These are phyloP conservation scores for Trichosporon sp. DNA, from an alignment of 1,284 basidiomycete species.

Conservation along the genomic window DNA sequence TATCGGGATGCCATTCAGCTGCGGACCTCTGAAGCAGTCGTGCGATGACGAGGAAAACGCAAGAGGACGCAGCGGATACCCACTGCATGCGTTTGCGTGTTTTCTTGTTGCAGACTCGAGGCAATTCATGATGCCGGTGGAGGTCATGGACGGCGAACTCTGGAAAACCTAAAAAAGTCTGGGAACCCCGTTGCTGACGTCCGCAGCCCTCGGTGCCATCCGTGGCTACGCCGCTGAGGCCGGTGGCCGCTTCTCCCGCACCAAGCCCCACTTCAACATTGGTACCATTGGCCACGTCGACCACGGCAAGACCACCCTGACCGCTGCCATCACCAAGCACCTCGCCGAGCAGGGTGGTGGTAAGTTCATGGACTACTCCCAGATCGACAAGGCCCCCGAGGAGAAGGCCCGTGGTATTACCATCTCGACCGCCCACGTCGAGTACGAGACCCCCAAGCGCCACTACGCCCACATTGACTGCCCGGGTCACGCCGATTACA, in stretches of 20 bases:
- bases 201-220: slow-evolving; percentile 14
- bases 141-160: not conserved
- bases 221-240: slow-evolving; percentile 59
- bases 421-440: slow-evolving; percentile 82
- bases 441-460: slow-evolving; percentile 87
- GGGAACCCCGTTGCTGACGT: not conserved
- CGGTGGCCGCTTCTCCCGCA: slow-evolving; percentile 66
- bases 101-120: not conserved
- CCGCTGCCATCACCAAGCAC: slow-evolving; percentile 97
- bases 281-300: slow-evolving; percentile 91
- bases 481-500: slow-evolving; percentile 64
- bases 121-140: not conserved
- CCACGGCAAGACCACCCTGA: slow-evolving; percentile 93
- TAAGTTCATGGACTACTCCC: slow-evolving; percentile 93
- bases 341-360: slow-evolving; percentile 76
- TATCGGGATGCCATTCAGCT: not conserved
- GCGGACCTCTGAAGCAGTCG: not conserved
- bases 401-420: slow-evolving; percentile 99
- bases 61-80: not conserved
- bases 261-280: slow-evolving; percentile 95
- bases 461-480: slow-evolving; percentile 99
- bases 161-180: not conserved
- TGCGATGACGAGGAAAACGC: not conserved
- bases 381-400: slow-evolving; percentile 99
- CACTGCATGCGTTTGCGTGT: not conserved